These are phyloP conservation scores for Gossypium anomalum DNA, from an alignment of 345 rosid species.

Conservation along the genomic window DNA sequence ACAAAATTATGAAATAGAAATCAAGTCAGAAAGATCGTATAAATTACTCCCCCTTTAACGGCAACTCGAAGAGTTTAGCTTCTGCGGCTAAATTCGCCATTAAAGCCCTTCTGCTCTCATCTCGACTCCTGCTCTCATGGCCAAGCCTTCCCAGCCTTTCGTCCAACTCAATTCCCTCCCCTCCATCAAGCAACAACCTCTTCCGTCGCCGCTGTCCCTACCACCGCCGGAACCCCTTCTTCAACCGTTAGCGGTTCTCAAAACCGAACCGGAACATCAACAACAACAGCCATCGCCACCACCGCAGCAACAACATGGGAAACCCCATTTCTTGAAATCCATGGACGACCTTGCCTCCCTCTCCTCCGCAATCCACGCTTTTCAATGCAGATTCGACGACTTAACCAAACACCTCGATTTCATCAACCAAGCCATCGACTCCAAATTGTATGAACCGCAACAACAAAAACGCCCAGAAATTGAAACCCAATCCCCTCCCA, in stretches of 20 bases:
- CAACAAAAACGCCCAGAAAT: neutral
- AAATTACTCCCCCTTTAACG: too few relatives aligned
- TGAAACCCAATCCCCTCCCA: neutral
- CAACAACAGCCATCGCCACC: neutral
- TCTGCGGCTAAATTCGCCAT: neutral
- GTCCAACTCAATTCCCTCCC: neutral
- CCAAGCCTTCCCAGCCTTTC: conserved; percentile 5
- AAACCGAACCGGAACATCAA: neutral
- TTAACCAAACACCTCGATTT: conserved; percentile 46
- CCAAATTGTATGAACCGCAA: conserved; percentile 21
- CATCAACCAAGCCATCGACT: conserved; percentile 38
- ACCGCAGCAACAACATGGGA: neutral
- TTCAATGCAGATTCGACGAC: conserved; percentile 46
- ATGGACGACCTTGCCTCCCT: conserved; percentile 32
- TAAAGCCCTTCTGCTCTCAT: neutral
- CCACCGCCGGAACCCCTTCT: neutral
- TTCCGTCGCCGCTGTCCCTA: neutral
- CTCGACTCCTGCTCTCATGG: neutral
- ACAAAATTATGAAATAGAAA: too few relatives aligned
- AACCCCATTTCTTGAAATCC: conserved; percentile 34
- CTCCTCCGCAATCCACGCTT: conserved; percentile 35
- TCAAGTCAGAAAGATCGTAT: too few relatives aligned
- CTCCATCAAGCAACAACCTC: conserved; percentile 8
- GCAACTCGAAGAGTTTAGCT: neutral
- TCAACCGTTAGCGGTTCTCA: neutral